phyloP scores from a whole-genome alignment of 2,329 filamentous ascomycete genomes.

The Elsinoe ampelina region DNA sequence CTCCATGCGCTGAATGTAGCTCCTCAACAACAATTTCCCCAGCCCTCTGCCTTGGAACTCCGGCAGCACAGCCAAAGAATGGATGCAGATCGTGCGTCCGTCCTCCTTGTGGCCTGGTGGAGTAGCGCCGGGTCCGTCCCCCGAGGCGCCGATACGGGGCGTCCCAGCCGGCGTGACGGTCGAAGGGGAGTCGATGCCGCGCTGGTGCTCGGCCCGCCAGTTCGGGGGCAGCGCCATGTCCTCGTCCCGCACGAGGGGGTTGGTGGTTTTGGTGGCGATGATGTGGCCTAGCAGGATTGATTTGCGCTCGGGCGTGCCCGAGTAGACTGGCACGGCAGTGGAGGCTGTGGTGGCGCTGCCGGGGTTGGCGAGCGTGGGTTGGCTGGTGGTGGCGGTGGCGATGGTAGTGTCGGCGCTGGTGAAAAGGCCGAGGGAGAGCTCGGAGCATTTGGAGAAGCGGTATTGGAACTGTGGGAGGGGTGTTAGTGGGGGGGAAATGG shows the following conservation, averaged over 20 bases:
- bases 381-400: constrained; percentile 41
- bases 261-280: constrained; percentile 61
- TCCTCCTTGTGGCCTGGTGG: constrained; percentile 59
- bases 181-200: constrained; percentile 24
- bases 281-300: constrained; percentile 67
- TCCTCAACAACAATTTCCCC: constrained; percentile 62
- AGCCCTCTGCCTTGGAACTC: constrained; percentile 65
- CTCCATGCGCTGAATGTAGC: constrained; percentile 69
- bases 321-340: constrained; percentile 50
- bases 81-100: constrained; percentile 68
- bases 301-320: constrained; percentile 47
- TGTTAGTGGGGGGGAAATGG: not conserved
- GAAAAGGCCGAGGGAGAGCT: constrained; percentile 73
- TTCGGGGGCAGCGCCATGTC: constrained; percentile 66
- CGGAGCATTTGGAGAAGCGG: constrained; percentile 63
- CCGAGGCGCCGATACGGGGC: not conserved
- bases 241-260: constrained; percentile 57
- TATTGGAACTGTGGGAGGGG: constrained; percentile 55
- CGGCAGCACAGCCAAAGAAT: constrained; percentile 72
- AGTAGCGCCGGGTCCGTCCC: constrained; percentile 15
- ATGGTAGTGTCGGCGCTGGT: constrained; percentile 46
- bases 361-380: constrained; percentile 43
- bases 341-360: constrained; percentile 45
- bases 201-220: constrained; percentile 43
- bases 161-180: constrained; percentile 28